These are phyloP conservation scores for Aspergillus clavatus DNA, from an alignment of 2,329 filamentous ascomycete species.

Conservation along the genomic window DNA sequence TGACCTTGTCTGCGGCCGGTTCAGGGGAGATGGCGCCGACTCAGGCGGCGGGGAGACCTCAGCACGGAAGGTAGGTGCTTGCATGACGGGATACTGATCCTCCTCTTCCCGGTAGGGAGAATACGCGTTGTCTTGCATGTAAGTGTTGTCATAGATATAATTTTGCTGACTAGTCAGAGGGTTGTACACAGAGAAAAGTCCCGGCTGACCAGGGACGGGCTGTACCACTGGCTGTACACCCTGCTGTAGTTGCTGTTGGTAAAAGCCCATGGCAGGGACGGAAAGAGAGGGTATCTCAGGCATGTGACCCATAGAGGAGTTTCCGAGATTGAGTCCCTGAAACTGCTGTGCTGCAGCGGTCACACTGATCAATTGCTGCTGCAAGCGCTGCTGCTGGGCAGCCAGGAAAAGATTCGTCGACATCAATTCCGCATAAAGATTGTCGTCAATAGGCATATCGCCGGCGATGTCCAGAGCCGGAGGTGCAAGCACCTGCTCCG, in stretches of 20 bases:
- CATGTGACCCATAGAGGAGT: constrained; percentile 36
- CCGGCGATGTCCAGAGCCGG: constrained; percentile 68
- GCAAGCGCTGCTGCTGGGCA: constrained; percentile 89
- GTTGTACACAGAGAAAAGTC: constrained; percentile 79
- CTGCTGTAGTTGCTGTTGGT: constrained; percentile 63
- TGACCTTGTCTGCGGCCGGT: constrained; percentile 62
- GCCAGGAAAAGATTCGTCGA: constrained; percentile 88
- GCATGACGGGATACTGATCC: constrained; percentile 48
- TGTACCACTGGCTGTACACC: constrained; percentile 60
- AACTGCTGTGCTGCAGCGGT: constrained; percentile 80
- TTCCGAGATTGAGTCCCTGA: constrained; percentile 66
- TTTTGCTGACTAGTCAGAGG: constrained; percentile 77
- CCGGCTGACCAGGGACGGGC: constrained; percentile 64
- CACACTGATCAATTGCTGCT: constrained; percentile 83
- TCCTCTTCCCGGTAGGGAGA: constrained; percentile 31
- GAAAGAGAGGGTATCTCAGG: constrained; percentile 50
- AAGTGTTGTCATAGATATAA: constrained; percentile 69
- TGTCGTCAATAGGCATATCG: constrained; percentile 75
- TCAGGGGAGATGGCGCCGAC: constrained; percentile 51
- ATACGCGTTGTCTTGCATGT: constrained; percentile 43
- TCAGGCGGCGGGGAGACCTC: constrained; percentile 76
- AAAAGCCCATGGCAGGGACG: constrained; percentile 53
- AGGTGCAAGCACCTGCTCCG: constrained; percentile 70
- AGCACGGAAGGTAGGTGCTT: constrained; percentile 62
- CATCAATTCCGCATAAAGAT: constrained; percentile 79